phyloP scores from a whole-genome alignment of 257 asterid genomes.

The Catharanthus roseus region DNA sequence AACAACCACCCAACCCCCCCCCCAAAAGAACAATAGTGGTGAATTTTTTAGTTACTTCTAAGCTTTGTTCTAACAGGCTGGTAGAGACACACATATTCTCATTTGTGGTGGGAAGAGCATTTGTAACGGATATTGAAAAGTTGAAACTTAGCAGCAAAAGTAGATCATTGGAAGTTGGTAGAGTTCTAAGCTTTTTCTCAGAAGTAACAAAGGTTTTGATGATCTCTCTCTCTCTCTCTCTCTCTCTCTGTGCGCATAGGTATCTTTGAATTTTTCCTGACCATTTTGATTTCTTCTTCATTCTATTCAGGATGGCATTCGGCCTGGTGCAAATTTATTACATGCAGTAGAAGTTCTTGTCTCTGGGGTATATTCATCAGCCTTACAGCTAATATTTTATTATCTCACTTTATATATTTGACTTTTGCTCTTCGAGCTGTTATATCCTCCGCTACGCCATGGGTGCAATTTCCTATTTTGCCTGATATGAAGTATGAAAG shows the following conservation, averaged over 20 bases:
- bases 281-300: conserved; percentile 10
- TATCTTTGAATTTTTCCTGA: not conserved
- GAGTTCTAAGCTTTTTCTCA: conserved; percentile 70
- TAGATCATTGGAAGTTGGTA: conserved; percentile 83
- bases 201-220: conserved; percentile 70
- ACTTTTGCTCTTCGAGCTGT: not conserved
- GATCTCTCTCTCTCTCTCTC: conserved; percentile 15
- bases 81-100: conserved; percentile 97
- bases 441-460: not conserved
- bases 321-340: conserved; percentile 84
- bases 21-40: too few relatives aligned
- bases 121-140: conserved; percentile 96
- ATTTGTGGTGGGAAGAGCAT: conserved; percentile 97
- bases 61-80: conserved; percentile 60
- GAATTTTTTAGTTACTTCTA: conserved; percentile 16
- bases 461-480: not conserved
- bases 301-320: conserved; percentile 72
- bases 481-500: not conserved
- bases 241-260: not conserved
- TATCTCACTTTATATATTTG: conserved; percentile 6
- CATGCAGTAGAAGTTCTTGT: conserved; percentile 94
- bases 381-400: conserved; percentile 16
- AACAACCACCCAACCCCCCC: too few relatives aligned
- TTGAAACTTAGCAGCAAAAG: conserved; percentile 89
- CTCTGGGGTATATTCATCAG: conserved; percentile 64